Evolutionary conservation across 2,329 filamentous ascomycete genomes (phyloP).

Genomic region (Hortaea werneckii): DNA sequence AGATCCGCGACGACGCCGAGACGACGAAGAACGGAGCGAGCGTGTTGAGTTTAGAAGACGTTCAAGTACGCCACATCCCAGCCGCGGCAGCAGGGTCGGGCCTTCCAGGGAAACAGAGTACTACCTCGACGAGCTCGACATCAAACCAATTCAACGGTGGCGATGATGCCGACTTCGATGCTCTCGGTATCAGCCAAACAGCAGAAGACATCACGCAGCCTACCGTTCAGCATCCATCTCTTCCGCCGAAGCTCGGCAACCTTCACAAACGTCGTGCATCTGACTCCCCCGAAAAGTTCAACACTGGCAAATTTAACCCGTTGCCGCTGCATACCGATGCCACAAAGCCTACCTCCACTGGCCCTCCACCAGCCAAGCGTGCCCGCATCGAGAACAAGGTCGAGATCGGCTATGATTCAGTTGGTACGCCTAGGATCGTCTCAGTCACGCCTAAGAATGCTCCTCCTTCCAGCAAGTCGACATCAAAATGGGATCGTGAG

Average conservation of each 20-base stretch:
- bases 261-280: conserved; percentile 17
- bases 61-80: neutral
- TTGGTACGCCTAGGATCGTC: conserved; percentile 12
- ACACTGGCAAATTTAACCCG: conserved; percentile 15
- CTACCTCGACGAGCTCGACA: neutral
- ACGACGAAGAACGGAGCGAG: neutral
- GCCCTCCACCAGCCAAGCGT: conserved; percentile 9
- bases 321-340: conserved; percentile 10
- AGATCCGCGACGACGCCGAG: conserved; percentile 2
- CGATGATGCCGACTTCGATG: neutral
- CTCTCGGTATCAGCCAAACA: neutral
- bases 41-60: neutral
- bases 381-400: conserved; percentile 11
- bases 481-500: neutral
- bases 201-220: neutral
- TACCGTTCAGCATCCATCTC: neutral
- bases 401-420: conserved; percentile 14
- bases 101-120: neutral
- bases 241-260: conserved; percentile 4
- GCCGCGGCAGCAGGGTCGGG: neutral
- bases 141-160: conserved; percentile 3
- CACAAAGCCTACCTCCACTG: neutral
- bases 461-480: conserved; percentile 4
- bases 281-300: conserved; percentile 19
- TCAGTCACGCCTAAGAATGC: conserved; percentile 5